Evolutionary conservation across 2,329 filamentous ascomycete genomes (phyloP).

Genomic region (Aaosphaeria arxii): DNA sequence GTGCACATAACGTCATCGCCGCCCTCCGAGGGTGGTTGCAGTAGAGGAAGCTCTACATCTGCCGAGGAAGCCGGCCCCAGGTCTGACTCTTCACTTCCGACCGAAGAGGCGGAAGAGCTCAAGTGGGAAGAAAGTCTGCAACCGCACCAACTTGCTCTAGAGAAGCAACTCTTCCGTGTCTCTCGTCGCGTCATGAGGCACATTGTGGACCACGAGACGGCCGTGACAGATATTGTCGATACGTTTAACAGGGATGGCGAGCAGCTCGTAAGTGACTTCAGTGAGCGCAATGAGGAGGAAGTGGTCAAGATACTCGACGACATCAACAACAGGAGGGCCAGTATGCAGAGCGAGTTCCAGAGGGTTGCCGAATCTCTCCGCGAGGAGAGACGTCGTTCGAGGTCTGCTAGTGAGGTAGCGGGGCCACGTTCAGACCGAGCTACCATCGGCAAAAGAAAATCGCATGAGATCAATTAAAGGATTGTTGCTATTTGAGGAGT

Average conservation of each 20-base stretch:
- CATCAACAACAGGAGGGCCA: slow-evolving; percentile 20
- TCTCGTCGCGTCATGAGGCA: slow-evolving; percentile 44
- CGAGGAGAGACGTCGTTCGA: not conserved
- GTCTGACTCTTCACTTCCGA: slow-evolving; percentile 9
- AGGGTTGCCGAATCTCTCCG: not conserved
- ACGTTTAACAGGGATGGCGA: slow-evolving; percentile 44
- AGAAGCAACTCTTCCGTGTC: slow-evolving; percentile 38
- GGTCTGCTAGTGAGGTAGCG: too few species aligned
- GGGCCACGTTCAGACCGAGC: too few species aligned
- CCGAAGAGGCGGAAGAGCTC: slow-evolving; percentile 26
- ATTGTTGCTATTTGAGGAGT: too few species aligned
- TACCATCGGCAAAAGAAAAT: too few species aligned
- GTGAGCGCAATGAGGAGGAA: slow-evolving; percentile 38
- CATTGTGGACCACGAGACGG: slow-evolving; percentile 47
- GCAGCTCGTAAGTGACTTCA: slow-evolving; percentile 42
- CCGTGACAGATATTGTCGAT: slow-evolving; percentile 42
- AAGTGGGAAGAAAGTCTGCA: slow-evolving; percentile 39
- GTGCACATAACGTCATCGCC: slow-evolving; percentile 20
- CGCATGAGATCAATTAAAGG: too few species aligned
- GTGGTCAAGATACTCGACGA: slow-evolving; percentile 25
- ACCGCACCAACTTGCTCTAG: slow-evolving; percentile 38
- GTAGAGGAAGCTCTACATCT: slow-evolving; percentile 27
- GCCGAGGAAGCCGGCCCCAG: slow-evolving; percentile 15
- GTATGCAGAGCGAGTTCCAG: slow-evolving; percentile 11
- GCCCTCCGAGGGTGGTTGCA: slow-evolving; percentile 9